Conservation (phyloP, 2,329 filamentous ascomycete genomes). For the Calonectria crousiana region DNA sequence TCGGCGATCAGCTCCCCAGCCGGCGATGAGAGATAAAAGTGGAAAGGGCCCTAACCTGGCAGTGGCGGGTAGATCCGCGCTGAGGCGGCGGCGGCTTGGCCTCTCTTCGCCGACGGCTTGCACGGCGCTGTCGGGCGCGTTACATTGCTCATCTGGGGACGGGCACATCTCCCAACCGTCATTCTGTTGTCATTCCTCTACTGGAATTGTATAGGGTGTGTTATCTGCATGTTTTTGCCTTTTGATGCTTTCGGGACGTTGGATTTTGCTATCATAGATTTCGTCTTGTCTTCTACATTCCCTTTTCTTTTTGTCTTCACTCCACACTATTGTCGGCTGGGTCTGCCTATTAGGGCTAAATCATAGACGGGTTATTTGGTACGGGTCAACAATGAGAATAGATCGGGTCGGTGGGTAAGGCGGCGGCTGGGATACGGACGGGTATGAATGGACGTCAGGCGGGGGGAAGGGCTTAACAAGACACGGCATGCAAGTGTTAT, state of each 20-base stretch:
- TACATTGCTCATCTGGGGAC: slow-evolving; percentile 29
- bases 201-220: slow-evolving; percentile 16
- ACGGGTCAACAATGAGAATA: slow-evolving; percentile 36
- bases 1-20: slow-evolving; percentile 30
- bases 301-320: slow-evolving; percentile 21
- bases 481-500: slow-evolving; percentile 24
- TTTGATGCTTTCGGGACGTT: slow-evolving; percentile 4
- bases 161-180: slow-evolving; percentile 28
- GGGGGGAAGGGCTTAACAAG: slow-evolving; percentile 10
- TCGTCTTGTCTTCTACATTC: slow-evolving; percentile 3
- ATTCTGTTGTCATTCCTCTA: slow-evolving; percentile 30
- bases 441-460: slow-evolving; percentile 37
- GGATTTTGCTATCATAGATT: slow-evolving; percentile 30
- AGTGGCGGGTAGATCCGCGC: slow-evolving; percentile 45
- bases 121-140: slow-evolving; percentile 9
- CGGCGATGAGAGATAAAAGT: slow-evolving; percentile 11
- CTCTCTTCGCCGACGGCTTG: slow-evolving; percentile 15
- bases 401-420: slow-evolving; percentile 20
- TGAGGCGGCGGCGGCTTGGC: slow-evolving; percentile 33
- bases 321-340: slow-evolving; percentile 13
- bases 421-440: slow-evolving; percentile 17
- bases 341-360: slow-evolving; percentile 24
- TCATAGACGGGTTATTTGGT: slow-evolving; percentile 37
- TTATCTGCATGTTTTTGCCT: slow-evolving; percentile 10
- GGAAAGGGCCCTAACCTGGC: slow-evolving; percentile 33